Base-by-base conservation (phyloP, 2,329 filamentous ascomycete species). In the Tolypocladium paradoxum region DNA sequence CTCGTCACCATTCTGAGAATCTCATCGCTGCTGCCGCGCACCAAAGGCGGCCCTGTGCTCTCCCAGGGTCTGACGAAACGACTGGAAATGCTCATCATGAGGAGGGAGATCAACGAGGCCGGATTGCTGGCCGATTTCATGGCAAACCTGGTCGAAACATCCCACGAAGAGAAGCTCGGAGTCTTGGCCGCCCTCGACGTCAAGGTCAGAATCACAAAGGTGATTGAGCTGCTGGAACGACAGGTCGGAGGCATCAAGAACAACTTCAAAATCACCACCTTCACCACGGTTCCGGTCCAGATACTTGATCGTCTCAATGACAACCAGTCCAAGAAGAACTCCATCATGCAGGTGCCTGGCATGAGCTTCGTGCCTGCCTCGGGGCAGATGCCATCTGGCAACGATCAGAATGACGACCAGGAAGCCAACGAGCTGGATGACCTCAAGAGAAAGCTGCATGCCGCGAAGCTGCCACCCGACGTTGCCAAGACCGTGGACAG, bases 51-150 rank as follows among this genome's bases (percentile, higher is more conserved):
- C 24, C 78, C 82, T 0, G 78, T 79, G 4, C 73, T 97, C 18
- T 91, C 90, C 4, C 91, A 92, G 1, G 74, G 92, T n/a, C 78
- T 97, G 51, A 90, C 90, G 0, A 83, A 90, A 50, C 83, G 91
- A 51, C 81, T 99, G 45, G 91, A 97, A 64, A 73, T 91, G 51
- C 93, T 90, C 68, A 96, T 99, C 58, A 79, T 84, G 34, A 84
- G 86, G 67, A 95, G 93, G 65, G 84, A 90, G 55, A 68, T 93
- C 50, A 76, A 82, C 43, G 90, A 97, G 60, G 91, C 91, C 1
- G 92, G 92, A 2, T 74, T 83, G 9, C 77, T 99, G 11, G 92
- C 93, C 7, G 93, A 99, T 67, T 97, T 97, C 67, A 96, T 99
- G 90, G 86, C 90, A 38, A 95, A 96, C 65, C 81, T 97, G 27